Conservation (phyloP, 169 alveolate species). For the Plasmodium ovale region DNA sequence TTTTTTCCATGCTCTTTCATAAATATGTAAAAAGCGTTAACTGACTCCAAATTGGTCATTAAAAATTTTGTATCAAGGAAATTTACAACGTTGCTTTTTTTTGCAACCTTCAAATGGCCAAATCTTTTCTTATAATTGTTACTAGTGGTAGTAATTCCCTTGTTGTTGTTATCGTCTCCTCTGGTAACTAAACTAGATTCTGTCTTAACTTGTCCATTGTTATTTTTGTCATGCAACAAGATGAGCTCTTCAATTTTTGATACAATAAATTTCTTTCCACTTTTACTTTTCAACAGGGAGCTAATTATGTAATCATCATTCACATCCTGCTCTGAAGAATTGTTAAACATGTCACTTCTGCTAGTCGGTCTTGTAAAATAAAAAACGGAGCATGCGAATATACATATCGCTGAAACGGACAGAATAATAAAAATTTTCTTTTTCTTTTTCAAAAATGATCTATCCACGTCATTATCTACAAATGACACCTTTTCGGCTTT, state of each 20-base stretch:
- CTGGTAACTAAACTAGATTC: too few species aligned
- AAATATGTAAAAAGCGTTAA: slow-evolving; percentile 59
- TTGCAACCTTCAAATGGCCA: slow-evolving; percentile 14
- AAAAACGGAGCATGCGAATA: neutral
- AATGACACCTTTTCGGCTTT: slow-evolving; percentile 31
- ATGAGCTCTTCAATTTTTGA: slow-evolving; percentile 40
- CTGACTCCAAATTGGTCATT: slow-evolving; percentile 60
- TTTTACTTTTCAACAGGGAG: slow-evolving; percentile 31
- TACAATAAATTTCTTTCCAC: slow-evolving; percentile 49
- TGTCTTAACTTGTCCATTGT: too few species aligned
- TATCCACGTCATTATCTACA: slow-evolving; percentile 6
- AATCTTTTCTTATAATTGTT: neutral
- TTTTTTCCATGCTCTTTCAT: slow-evolving; percentile 15
- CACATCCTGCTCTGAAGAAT: neutral
- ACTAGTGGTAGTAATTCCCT: neutral
- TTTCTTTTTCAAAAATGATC: neutral
- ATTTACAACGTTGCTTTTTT: neutral
- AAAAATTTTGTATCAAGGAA: slow-evolving; percentile 24
- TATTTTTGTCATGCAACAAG: neutral
- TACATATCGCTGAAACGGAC: slow-evolving; percentile 7
- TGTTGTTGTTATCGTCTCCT: neutral
- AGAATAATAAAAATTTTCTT: neutral
- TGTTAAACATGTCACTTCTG: neutral
- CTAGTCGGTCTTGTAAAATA: slow-evolving; percentile 5
- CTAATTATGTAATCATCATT: slow-evolving; percentile 38